Conservation (phyloP, 2,329 filamentous ascomycete genomes). For the Teratosphaeria epicoccoides region DNA sequence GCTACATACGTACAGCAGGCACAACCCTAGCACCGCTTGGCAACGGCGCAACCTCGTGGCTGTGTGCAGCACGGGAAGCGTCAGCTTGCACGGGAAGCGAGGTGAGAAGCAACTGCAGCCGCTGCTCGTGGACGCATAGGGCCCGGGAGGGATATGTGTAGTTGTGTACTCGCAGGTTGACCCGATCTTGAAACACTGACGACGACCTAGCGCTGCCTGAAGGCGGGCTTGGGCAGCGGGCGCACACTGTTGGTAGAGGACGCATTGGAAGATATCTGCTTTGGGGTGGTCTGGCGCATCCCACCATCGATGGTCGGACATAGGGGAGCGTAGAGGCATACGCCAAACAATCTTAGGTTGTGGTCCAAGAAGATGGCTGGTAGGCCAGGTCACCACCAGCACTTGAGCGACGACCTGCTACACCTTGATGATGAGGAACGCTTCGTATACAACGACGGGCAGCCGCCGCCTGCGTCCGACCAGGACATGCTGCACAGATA, state of each 20-base stretch:
- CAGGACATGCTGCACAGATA: conserved; percentile 69
- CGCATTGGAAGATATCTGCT: not conserved
- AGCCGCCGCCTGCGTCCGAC: conserved; percentile 68
- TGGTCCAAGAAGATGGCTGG: conserved; percentile 33
- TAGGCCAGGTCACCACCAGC: conserved; percentile 42
- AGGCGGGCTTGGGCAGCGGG: not conserved
- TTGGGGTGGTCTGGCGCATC: not conserved
- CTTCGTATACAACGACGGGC: conserved; percentile 62
- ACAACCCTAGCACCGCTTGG: too few relatives aligned
- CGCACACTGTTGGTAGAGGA: not conserved
- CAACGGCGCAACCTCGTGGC: not conserved
- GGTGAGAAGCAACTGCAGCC: not conserved
- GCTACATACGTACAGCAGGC: too few relatives aligned
- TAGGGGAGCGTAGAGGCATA: not conserved
- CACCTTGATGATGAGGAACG: conserved; percentile 55
- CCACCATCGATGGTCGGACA: not conserved
- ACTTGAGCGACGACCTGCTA: conserved; percentile 43
- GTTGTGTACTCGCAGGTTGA: not conserved
- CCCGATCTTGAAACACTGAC: not conserved
- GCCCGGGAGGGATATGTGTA: too few relatives aligned
- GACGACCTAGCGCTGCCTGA: not conserved
- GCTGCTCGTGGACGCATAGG: too few relatives aligned
- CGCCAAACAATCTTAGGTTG: not conserved
- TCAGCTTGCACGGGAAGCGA: not conserved
- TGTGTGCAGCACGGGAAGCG: not conserved